phyloP scores from a whole-genome alignment of 129 eudicot genomes.

The Centaurea solstitialis region DNA sequence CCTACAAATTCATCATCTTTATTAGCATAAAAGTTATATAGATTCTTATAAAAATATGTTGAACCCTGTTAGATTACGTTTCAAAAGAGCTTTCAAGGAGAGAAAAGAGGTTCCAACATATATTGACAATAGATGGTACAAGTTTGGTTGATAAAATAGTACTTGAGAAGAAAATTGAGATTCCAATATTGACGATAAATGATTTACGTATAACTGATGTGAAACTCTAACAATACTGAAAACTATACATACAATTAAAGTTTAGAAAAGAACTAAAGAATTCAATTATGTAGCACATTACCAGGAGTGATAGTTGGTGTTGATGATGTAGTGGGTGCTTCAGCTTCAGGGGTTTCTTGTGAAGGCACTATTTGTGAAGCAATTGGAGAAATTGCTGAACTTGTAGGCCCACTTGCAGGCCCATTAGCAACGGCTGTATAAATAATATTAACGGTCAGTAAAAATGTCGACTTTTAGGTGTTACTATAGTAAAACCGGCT shows the following conservation, averaged over 20 bases:
- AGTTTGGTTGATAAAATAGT: not conserved
- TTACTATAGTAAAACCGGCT: not conserved
- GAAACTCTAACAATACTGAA: not conserved
- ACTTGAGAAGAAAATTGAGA: not conserved
- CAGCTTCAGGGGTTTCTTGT: constrained; percentile 26
- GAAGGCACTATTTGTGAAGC: constrained; percentile 17
- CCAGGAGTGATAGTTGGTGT: constrained; percentile 25
- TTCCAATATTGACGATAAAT: not conserved
- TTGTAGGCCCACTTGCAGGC: constrained; percentile 31
- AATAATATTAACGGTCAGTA: not conserved
- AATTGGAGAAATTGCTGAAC: constrained; percentile 28
- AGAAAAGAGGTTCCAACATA: not conserved
- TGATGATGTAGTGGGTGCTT: constrained; percentile 29
- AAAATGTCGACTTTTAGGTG: too few species aligned
- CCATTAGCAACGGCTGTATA: constrained; percentile 22
- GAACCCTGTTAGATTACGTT: not conserved
- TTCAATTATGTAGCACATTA: constrained; percentile 11
- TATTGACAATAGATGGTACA: not conserved
- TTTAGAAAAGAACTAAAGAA: not conserved
- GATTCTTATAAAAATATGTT: not conserved
- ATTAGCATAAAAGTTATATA: not conserved
- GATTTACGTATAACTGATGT: not conserved
- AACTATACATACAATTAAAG: too few species aligned
- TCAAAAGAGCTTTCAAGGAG: not conserved
- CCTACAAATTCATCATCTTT: constrained; percentile 30